A percentile compares a stretch with the other conserved stretches of the same genome.
Conservation (phyloP, 2,329 filamentous ascomycete species). For the Fusarium nygamai region DNA sequence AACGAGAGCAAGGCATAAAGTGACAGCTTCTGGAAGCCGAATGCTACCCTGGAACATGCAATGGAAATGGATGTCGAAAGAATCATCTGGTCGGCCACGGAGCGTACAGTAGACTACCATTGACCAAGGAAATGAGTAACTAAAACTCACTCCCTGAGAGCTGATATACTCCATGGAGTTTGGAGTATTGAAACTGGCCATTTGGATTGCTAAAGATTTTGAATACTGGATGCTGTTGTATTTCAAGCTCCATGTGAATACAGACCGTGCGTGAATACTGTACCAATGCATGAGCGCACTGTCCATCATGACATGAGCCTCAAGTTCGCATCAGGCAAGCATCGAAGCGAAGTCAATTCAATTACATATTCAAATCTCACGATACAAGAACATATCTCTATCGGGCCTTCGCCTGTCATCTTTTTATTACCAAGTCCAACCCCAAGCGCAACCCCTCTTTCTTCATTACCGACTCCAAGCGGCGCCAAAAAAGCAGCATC, state of each 20-base stretch:
- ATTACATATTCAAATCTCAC: slow-evolving; percentile 13
- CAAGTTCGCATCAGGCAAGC: neutral
- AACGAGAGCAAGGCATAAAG: neutral
- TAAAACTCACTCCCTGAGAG: neutral
- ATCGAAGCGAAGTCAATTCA: slow-evolving; percentile 16
- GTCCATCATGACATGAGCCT: slow-evolving; percentile 22
- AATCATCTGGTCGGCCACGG: neutral
- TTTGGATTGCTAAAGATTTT: accelerated
- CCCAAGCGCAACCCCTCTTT: slow-evolving; percentile 23
- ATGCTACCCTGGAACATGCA: neutral
- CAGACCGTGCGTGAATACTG: slow-evolving; percentile 24
- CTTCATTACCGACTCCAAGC: slow-evolving; percentile 24
- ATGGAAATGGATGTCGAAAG: too few species aligned
- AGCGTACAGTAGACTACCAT: neutral
- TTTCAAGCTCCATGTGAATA: neutral
- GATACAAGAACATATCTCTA: slow-evolving; percentile 7
- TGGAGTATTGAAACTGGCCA: neutral
- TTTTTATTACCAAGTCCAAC: slow-evolving; percentile 30
- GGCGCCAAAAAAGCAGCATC: slow-evolving; percentile 1
- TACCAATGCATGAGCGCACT: slow-evolving; percentile 19
- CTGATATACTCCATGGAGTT: accelerated
- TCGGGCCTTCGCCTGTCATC: slow-evolving; percentile 19
- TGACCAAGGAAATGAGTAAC: neutral
- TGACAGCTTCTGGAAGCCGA: neutral
- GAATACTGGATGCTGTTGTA: accelerated